Conservation (phyloP, 2,329 filamentous ascomycete genomes). For the Aspergillus awamori region DNA sequence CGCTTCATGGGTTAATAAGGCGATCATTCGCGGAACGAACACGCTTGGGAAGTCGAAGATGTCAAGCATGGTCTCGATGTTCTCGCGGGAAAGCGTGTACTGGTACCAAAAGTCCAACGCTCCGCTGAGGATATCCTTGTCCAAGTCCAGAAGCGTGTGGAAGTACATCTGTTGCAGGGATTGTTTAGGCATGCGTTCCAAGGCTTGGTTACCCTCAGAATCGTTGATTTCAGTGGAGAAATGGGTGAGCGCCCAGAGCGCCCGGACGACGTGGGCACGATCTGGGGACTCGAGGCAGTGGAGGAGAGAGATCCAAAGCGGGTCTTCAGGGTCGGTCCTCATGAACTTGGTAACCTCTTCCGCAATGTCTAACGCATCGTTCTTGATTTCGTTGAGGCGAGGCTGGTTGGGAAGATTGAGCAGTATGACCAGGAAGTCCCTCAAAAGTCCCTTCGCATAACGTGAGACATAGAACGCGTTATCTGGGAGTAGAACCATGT, state of each 20-base stretch:
- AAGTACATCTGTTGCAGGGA: constrained; percentile 59
- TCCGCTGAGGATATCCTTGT: constrained; percentile 86
- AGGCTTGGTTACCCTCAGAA: constrained; percentile 63
- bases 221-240: constrained; percentile 86
- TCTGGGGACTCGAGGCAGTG: constrained; percentile 67
- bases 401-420: constrained; percentile 75
- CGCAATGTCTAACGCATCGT: constrained; percentile 87
- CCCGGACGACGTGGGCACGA: constrained; percentile 77
- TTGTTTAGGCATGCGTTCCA: constrained; percentile 68
- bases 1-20: constrained; percentile 76
- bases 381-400: constrained; percentile 76
- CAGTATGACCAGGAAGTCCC: constrained; percentile 81
- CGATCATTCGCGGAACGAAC: constrained; percentile 76
- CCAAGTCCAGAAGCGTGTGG: constrained; percentile 55
- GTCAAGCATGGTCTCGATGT: constrained; percentile 65
- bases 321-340: constrained; percentile 69
- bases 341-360: constrained; percentile 87
- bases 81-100: constrained; percentile 83
- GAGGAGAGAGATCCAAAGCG: constrained; percentile 73
- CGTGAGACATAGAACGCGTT: constrained; percentile 82
- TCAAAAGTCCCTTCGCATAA: constrained; percentile 65
- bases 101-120: constrained; percentile 95
- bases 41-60: constrained; percentile 42
- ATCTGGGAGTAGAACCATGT: constrained; percentile 92
- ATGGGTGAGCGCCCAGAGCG: constrained; percentile 78